These are phyloP conservation scores for Coemansia sp. DNA, from an alignment of 192 early-diverging fungal species.

Conservation along the genomic window DNA sequence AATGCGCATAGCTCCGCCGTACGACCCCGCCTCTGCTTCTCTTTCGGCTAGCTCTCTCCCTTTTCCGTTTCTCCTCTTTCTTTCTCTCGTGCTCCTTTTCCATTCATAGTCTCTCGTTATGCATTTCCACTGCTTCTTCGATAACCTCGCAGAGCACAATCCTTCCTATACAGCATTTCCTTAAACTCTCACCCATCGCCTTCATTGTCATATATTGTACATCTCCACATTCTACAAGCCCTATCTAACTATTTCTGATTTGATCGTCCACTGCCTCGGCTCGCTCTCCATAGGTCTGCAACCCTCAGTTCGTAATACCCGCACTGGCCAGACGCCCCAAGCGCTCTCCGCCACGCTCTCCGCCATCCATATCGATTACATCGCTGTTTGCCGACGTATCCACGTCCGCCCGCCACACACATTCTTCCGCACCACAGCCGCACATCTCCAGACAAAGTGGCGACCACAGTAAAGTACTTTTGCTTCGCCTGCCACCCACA, in stretches of 20 bases:
- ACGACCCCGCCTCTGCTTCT: too few species aligned
- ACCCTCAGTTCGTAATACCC: neutral
- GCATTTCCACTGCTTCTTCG: neutral
- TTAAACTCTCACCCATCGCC: too few species aligned
- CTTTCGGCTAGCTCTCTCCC: too few species aligned
- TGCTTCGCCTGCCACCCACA: too few species aligned
- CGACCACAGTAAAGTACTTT: too few species aligned
- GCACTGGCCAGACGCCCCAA: neutral
- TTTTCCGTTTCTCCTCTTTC: too few species aligned
- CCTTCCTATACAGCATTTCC: neutral
- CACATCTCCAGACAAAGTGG: too few species aligned
- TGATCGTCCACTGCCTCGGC: too few species aligned
- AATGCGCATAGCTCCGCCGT: too few species aligned
- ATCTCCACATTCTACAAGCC: neutral
- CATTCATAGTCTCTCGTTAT: neutral
- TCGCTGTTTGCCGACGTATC: constrained; percentile 3
- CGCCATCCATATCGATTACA: constrained; percentile 1
- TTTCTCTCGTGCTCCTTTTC: too few species aligned
- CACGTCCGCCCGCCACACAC: too few species aligned
- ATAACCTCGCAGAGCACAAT: neutral
- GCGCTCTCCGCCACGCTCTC: neutral
- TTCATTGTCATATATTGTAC: neutral
- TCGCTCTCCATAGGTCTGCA: constrained; percentile 10
- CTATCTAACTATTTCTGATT: neutral
- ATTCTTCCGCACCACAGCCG: too few species aligned